Evolutionary conservation across 2,329 filamentous ascomycete species (phyloP).

Genomic region (Chaetomium sp.): DNA sequence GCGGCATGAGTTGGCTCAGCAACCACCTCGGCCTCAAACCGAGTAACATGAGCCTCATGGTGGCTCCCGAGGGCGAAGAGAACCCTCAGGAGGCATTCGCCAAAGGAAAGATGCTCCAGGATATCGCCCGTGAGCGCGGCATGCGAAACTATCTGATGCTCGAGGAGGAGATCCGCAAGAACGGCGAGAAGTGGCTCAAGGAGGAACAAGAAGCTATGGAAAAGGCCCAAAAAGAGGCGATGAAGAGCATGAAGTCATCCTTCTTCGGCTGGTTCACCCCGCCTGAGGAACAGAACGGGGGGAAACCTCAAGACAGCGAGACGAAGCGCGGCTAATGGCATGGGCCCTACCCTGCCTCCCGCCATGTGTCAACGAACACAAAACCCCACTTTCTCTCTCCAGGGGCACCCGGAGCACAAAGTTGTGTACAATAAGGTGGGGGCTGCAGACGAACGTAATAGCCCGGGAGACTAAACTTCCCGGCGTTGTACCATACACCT

Average conservation of each 20-base stretch:
- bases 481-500: slow-evolving; percentile 9
- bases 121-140: slow-evolving; percentile 88
- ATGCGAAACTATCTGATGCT: slow-evolving; percentile 86
- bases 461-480: slow-evolving; percentile 1
- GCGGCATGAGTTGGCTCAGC: slow-evolving; percentile 68
- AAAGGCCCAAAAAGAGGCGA: slow-evolving; percentile 84
- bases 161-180: slow-evolving; percentile 87
- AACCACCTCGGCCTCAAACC: slow-evolving; percentile 78
- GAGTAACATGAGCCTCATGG: slow-evolving; percentile 63
- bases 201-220: slow-evolving; percentile 89
- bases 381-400: slow-evolving; percentile 16
- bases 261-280: slow-evolving; percentile 61
- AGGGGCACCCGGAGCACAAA: neutral
- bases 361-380: slow-evolving; percentile 19
- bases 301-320: slow-evolving; percentile 16
- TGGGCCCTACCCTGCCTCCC: neutral
- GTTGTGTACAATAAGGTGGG: slow-evolving; percentile 2
- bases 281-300: slow-evolving; percentile 28
- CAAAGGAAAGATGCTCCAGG: slow-evolving; percentile 95
- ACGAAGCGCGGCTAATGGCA: slow-evolving; percentile 18
- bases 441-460: slow-evolving; percentile 4
- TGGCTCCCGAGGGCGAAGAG: slow-evolving; percentile 65
- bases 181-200: slow-evolving; percentile 93
- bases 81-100: slow-evolving; percentile 75
- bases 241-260: slow-evolving; percentile 87